Evolutionary conservation across 495 filamentous ascomycete species (phyloP).

Genomic region (Penicillium taxi): DNA sequence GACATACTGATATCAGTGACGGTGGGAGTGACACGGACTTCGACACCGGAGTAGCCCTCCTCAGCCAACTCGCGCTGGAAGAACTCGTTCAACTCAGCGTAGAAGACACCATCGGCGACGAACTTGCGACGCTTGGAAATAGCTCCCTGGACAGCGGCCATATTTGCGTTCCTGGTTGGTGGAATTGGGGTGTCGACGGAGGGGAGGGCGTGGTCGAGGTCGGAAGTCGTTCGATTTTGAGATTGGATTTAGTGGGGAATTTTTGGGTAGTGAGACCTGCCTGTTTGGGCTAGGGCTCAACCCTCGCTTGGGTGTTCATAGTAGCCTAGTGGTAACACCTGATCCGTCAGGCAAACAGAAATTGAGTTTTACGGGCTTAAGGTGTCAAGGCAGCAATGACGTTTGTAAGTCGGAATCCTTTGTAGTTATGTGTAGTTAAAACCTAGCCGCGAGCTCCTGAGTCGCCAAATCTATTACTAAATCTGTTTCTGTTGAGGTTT

Average conservation of each 20-base stretch:
- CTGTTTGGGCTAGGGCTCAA: constrained; percentile 36
- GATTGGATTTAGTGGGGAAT: constrained; percentile 39
- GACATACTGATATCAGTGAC: constrained; percentile 94
- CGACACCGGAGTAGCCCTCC: constrained; percentile 99
- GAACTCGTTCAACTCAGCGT: constrained; percentile 99
- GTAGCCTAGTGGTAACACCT: constrained; percentile 14
- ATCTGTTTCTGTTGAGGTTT: too few relatives aligned
- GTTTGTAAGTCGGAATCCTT: not conserved
- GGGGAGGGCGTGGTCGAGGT: constrained; percentile 28
- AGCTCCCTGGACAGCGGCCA: constrained; percentile 62
- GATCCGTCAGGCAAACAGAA: not conserved
- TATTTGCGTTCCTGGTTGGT: constrained; percentile 43
- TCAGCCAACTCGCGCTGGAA: constrained; percentile 99
- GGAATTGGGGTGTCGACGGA: constrained; percentile 32
- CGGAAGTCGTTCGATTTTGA: constrained; percentile 31
- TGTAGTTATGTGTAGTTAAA: not conserved
- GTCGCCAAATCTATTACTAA: too few relatives aligned
- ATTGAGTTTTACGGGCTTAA: not conserved
- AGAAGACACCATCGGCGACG: constrained; percentile 99
- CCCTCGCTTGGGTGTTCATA: constrained; percentile 32
- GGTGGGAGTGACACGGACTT: constrained; percentile 98
- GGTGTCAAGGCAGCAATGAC: constrained; percentile 12
- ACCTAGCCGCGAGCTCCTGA: too few relatives aligned
- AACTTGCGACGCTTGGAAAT: constrained; percentile 99
- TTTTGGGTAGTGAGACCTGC: constrained; percentile 34